Conservation (phyloP, 2,329 filamentous ascomycete genomes). For the Aspergillus chevalieri region DNA sequence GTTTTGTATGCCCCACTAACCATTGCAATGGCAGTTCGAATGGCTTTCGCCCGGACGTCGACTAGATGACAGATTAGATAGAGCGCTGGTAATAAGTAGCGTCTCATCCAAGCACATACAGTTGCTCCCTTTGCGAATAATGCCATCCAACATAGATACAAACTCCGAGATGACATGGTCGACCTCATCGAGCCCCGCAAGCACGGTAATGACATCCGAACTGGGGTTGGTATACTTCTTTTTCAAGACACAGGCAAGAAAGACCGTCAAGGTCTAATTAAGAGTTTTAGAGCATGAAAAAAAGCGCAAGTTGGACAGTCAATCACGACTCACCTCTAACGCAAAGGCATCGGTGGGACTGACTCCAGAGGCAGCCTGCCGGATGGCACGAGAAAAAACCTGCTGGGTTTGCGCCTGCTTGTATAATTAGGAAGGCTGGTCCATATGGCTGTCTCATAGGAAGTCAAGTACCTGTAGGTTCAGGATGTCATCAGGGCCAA, state of each 20-base stretch:
- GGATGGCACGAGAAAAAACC: slow-evolving; percentile 69
- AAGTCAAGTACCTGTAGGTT: slow-evolving; percentile 56
- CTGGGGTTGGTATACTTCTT: slow-evolving; percentile 95
- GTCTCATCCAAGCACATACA: slow-evolving; percentile 46
- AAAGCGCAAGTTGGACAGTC: slow-evolving; percentile 20
- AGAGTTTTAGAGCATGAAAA: slow-evolving; percentile 30
- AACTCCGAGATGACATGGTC: slow-evolving; percentile 85
- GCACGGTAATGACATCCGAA: slow-evolving; percentile 84
- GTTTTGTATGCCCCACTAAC: slow-evolving; percentile 95
- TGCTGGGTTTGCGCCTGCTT: slow-evolving; percentile 61
- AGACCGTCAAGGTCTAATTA: slow-evolving; percentile 74
- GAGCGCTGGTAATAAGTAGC: not conserved
- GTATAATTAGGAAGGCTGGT: slow-evolving; percentile 12
- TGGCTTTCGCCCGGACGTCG: slow-evolving; percentile 69
- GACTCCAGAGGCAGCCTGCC: slow-evolving; percentile 56
- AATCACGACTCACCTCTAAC: slow-evolving; percentile 61
- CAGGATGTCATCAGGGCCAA: slow-evolving; percentile 69
- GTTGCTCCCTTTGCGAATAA: slow-evolving; percentile 68
- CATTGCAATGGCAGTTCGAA: slow-evolving; percentile 74
- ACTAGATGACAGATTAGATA: slow-evolving; percentile 44
- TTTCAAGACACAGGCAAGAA: slow-evolving; percentile 71
- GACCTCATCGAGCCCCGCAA: slow-evolving; percentile 83
- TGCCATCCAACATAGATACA: slow-evolving; percentile 71
- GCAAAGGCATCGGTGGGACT: slow-evolving; percentile 67
- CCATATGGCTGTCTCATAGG: not conserved